Evolutionary conservation across 176 grass and related monocot species (phyloP), one percentile per base, ranked within the genome.

Genomic region (Avena eriantha): DNA sequence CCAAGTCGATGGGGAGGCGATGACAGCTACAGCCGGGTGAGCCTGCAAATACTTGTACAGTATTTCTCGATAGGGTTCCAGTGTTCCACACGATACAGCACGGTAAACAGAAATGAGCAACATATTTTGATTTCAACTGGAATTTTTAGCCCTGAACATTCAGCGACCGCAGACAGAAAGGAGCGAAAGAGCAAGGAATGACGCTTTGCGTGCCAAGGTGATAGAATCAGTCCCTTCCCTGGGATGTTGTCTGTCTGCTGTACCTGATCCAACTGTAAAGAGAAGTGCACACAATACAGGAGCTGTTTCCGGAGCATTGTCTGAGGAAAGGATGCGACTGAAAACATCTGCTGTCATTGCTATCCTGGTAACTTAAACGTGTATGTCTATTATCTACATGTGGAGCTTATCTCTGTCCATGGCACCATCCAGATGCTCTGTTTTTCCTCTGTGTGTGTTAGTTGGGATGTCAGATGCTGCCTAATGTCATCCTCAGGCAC

Each of bases 151-250:
- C 46, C 23, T 34, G 14, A 60, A 73, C 53, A 39, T 18, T 18
- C 26, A 7, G 10, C 51, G 12, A n/a, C 71, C 56, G n/a, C 4
- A 46, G 35, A 10, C 10, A 45, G 1, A 26, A 16, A 56, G 3
- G 31, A 24, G 8, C 16, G 51, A 77, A 4, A 56, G 5, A 5
- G n/a, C n/a, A 73, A 73, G 69, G 67, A 45, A 24, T 45, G 70
- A 73, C 72, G 43, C 80, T 61, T 84, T 73, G 43, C 81, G 84
- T 71, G 35, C 7, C 31, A 13, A 13, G 29, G 10, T 24, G 63
- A 74, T 53, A 31, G 63, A 86, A 86, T 33, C 47, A 21, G 18
- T 80, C 4, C 39, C 39, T 41, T 7, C 31, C 23, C 23, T 74
- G 71, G 22, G 45, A 48, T 49, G 19, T n/a, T 22, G 60, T 64